Evolutionary conservation across 441 rosid genomes (phyloP), one percentile per base, ranked within the genome.

Genomic region (Francoa sonchifolia): DNA sequence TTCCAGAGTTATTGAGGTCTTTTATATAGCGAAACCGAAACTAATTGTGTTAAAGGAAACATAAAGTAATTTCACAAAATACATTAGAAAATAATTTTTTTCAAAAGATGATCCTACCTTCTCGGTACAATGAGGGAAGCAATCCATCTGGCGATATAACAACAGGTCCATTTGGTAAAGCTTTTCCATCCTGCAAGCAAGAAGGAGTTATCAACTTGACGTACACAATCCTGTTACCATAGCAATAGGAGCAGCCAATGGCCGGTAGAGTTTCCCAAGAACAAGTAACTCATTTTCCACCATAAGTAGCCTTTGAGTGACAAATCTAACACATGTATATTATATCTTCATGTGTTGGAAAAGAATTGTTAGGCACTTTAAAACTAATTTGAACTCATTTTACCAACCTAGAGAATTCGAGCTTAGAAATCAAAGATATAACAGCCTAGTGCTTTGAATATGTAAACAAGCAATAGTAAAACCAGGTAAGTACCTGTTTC

Each of bases 121-220:
- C 96, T 49, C 90, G 87, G 58, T 56, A 86, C 46, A 86, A 57
- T 5, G 94, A 82, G 34, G 96, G 94, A 59, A 86, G 79, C 37
- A 86, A 55, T 29, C 96, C 96, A 51, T 86, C 94, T 0, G 94
- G 94, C 36, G 94, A 82, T 48, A 86, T 82, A 39, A 86, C 87
- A 57, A 86, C 68, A 48, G 96, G 96, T 27, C 96, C 96, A 44
- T 41, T 73, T 2, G 96, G 94, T 47, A 86, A 40, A 49, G 84
- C 72, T 48, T 82, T 85, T 38, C 96, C 96, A 35, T 85, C 94
- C 96, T 85, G 57, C 55, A 71, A 47, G 33, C 28, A 53, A 32
- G 39, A 46, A 48, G 36, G 33, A 28, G 42, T 16, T 8, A 54
- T 28, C 32, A 58, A 43, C 20, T 30, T 21, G 13, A 0, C 34